Conservation (phyloP, 371 early-diverging fungal species). For the Circinella minor region DNA sequence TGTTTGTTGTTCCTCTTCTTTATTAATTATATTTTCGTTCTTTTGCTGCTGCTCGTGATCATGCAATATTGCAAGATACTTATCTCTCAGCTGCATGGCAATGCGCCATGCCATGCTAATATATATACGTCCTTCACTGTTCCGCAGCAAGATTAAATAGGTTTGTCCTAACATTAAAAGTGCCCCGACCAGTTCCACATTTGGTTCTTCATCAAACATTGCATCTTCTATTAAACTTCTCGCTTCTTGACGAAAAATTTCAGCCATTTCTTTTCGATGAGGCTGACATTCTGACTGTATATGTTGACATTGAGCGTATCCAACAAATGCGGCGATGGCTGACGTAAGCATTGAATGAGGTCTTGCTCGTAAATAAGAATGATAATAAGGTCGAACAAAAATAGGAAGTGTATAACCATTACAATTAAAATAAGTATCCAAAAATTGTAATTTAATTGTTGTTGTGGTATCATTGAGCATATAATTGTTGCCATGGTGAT, state of each 20-base stretch:
- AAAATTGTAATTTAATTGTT: constrained; percentile 18
- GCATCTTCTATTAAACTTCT: constrained; percentile 30
- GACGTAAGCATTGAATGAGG: constrained; percentile 30
- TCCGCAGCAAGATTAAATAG: constrained; percentile 29
- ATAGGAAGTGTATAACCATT: constrained; percentile 25
- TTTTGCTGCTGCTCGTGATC: constrained; percentile 1
- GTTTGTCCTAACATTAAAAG: constrained; percentile 31
- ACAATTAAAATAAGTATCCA: constrained; percentile 35
- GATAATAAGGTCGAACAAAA: constrained; percentile 30
- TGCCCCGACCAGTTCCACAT: constrained; percentile 27
- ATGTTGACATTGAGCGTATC: constrained; percentile 39
- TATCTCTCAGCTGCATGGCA: constrained; percentile 31
- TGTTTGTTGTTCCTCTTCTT: background rate
- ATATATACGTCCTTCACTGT: constrained; percentile 38
- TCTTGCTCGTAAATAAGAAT: constrained; percentile 23
- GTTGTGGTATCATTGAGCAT: background rate
- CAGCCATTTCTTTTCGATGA: constrained; percentile 28
- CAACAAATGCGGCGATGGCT: constrained; percentile 35
- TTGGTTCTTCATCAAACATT: constrained; percentile 41
- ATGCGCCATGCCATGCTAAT: constrained; percentile 45
- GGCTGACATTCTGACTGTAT: background rate
- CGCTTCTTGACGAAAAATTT: constrained; percentile 33
- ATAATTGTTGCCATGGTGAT: constrained; percentile 2
- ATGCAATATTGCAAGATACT: constrained; percentile 21
- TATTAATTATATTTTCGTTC: background rate